Base-by-base conservation (phyloP, 208 protist genomes). In the Acanthamoeba triangularis region DNA sequence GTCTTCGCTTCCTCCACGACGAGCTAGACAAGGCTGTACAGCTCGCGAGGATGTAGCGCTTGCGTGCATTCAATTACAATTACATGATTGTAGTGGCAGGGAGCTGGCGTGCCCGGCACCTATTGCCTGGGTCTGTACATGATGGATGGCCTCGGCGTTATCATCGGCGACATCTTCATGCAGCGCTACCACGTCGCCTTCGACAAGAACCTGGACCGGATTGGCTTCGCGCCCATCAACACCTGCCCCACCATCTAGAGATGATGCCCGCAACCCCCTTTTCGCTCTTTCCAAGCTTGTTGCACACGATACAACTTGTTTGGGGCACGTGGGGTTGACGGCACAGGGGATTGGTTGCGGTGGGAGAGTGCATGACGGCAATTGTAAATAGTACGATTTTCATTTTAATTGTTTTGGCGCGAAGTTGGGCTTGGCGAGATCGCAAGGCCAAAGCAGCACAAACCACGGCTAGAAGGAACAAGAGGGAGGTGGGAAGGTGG, bases 161-260 rank as follows among this genome's bases (percentile, higher is more conserved):
- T 88, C 49, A n/a, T 88, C 44, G 80, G 80, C 80, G 80, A 88
- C 80, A 88, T 61, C 80, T 61, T 88, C 80, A 52, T 88, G 37
- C 47, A 63, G 47, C 80, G 80, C 80, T 88, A 88, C 30, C 37
- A 52, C n/a, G 49, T 88, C n/a, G 80, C 33, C 44, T 88, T 88
- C n/a, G 80, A 88, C 80, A 52, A 61, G 47, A 61, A 52, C 80
- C 37, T 63, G 10, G 47, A 88, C 80, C 80, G 80, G 3, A 88
- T 88, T 35, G 80, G 80, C 1, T 88, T 52, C 47, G 80, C 47
- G 20, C 80, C 80, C 16, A 61, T 88, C 80, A 18, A 33, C 72
- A 80, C 72, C 14, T 80, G 72, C 35, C 72, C 72, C 7, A 11
- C 72, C 18, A 80, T 80, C 72, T 80, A 28, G 41, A n/a, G 20